Conservation (phyloP, 148 eudicot species). For the Fallopia convolvulus region DNA sequence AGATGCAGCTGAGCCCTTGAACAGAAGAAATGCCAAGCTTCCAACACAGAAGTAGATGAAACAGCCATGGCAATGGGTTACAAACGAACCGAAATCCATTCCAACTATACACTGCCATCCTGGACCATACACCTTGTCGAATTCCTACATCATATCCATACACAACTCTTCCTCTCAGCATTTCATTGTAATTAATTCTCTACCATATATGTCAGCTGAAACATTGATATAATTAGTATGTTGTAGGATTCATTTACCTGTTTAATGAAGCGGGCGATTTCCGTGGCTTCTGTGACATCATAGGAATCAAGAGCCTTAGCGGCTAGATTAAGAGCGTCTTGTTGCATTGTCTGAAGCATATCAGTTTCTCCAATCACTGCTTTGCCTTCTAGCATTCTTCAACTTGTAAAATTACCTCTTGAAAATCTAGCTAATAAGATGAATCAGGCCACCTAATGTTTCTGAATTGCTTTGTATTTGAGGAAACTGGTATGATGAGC, state of each 20-base stretch:
- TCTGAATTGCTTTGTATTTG: not conserved
- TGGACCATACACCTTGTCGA: constrained; percentile 48
- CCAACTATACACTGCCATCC: constrained; percentile 98
- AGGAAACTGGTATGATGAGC: not conserved
- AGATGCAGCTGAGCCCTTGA: constrained; percentile 45
- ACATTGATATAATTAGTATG: not conserved
- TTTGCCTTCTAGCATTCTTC: constrained; percentile 67
- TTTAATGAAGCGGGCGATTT: constrained; percentile 72
- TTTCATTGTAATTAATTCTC: not conserved
- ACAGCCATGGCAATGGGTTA: constrained; percentile 74
- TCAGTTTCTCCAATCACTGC: constrained; percentile 70
- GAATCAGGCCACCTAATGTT: not conserved
- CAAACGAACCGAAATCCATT: constrained; percentile 79
- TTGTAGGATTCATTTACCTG: constrained; percentile 34
- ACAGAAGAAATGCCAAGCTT: constrained; percentile 63
- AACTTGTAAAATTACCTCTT: no score
- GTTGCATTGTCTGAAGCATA: constrained; percentile 66
- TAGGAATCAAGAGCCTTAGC: constrained; percentile 73
- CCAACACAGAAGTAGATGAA: constrained; percentile 66
- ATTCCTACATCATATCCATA: constrained; percentile 26
- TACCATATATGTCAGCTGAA: not conserved
- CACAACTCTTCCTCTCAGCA: not conserved
- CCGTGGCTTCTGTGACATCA: constrained; percentile 73
- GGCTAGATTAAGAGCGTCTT: constrained; percentile 59
- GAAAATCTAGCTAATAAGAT: not conserved